A percentile compares a stretch with the other conserved stretches of the same genome.
Conservation (phyloP, 2,329 filamentous ascomycete genomes). For the Aspergillus sp. region DNA sequence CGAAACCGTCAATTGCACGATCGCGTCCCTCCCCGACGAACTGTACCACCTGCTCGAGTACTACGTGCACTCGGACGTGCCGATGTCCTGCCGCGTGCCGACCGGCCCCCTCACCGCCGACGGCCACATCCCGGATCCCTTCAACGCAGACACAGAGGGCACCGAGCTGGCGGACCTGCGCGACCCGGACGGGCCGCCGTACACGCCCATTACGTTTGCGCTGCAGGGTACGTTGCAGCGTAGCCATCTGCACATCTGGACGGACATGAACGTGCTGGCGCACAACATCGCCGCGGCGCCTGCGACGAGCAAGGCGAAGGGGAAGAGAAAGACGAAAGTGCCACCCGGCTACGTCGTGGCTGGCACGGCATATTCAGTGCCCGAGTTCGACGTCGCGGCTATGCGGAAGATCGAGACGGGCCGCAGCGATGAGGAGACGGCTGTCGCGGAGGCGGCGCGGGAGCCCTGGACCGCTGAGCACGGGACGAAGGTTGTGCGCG, state of each 20-base stretch:
- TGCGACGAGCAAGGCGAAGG: constrained; percentile 27
- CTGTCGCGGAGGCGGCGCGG: constrained; percentile 40
- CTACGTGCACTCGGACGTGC: constrained; percentile 96
- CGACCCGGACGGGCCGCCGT: constrained; percentile 30
- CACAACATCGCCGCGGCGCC: constrained; percentile 49
- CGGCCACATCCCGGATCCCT: constrained; percentile 21
- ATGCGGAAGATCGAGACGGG: constrained; percentile 10
- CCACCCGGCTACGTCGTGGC: constrained; percentile 77
- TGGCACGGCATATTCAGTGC: constrained; percentile 81
- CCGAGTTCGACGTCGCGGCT: constrained; percentile 57
- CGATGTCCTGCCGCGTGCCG: constrained; percentile 85
- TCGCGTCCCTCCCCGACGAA: constrained; percentile 51
- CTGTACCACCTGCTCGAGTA: constrained; percentile 66
- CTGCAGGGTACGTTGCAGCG: constrained; percentile 84
- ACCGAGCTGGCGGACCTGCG: constrained; percentile 39
- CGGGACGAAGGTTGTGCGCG: constrained; percentile 72
- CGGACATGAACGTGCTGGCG: constrained; percentile 83
- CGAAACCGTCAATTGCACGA: constrained; percentile 59
- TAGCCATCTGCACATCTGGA: constrained; percentile 86
- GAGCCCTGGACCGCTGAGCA: constrained; percentile 47
- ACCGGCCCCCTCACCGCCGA: constrained; percentile 59
- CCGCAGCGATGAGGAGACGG: constrained; percentile 17
- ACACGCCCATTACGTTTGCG: constrained; percentile 81
- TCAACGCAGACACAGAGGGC: constrained; percentile 34
- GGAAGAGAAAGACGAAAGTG: constrained; percentile 17